Percentiles rank a stretch among this genome's conserved stretches.
Evolutionary conservation across 2,329 filamentous ascomycete species (phyloP).

Genomic region (Triangularia setosa): DNA sequence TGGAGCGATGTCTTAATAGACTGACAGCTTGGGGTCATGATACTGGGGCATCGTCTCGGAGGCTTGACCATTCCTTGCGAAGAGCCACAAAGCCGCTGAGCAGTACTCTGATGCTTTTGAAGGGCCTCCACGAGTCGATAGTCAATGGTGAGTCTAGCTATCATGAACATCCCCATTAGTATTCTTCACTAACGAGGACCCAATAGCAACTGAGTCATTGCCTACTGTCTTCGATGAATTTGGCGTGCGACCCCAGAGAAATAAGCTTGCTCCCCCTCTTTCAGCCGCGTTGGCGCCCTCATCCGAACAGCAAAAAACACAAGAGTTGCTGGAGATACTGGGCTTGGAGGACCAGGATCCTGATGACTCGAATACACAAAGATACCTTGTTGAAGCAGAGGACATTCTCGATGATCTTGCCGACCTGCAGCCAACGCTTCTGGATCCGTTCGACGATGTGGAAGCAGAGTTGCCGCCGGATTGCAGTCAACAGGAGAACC

Average conservation of each 20-base stretch:
- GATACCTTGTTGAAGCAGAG: not conserved
- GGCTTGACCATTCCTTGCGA: slow-evolving; percentile 18
- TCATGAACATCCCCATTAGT: not conserved
- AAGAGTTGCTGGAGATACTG: not conserved
- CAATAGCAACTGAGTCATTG: slow-evolving; percentile 1
- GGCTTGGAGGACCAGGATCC: not conserved
- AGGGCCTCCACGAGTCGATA: slow-evolving; percentile 10
- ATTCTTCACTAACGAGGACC: not conserved
- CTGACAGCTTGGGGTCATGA: slow-evolving; percentile 21
- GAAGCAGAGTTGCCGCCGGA: not conserved
- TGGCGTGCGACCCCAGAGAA: not conserved
- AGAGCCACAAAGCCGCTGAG: slow-evolving; percentile 1
- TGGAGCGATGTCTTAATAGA: slow-evolving; percentile 4
- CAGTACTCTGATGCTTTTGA: slow-evolving; percentile 10
- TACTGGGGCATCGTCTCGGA: slow-evolving; percentile 18
- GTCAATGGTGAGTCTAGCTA: not conserved
- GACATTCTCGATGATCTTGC: not conserved
- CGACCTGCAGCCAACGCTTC: not conserved
- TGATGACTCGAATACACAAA: not conserved
- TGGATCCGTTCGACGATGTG: not conserved
- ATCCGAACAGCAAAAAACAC: not conserved
- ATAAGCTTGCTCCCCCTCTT: not conserved
- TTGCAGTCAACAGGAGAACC: no score
- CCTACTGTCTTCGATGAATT: not conserved
- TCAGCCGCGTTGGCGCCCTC: not conserved